These are phyloP conservation scores for Phylloporus scabripes DNA, from an alignment of 768 basidiomycete genomes.

Conservation along the genomic window DNA sequence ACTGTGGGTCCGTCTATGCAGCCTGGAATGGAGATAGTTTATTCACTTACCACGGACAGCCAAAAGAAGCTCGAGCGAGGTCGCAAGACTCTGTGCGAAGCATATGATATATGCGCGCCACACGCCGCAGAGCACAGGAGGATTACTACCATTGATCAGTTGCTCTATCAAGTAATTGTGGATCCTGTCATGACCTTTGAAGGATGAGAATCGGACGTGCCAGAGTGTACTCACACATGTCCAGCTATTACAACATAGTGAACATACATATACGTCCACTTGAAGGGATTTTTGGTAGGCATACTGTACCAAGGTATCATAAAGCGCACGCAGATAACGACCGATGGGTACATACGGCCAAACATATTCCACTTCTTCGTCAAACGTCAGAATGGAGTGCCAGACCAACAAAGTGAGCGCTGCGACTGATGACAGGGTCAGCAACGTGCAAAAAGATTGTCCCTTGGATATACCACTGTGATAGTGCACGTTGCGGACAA, in stretches of 20 bases:
- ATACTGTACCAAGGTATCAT: constrained; percentile 16
- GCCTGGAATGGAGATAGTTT: background rate
- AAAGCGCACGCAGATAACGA: background rate
- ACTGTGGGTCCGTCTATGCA: constrained; percentile 7
- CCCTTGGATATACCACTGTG: constrained; percentile 7
- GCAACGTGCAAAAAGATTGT: background rate
- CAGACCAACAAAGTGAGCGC: constrained; percentile 13
- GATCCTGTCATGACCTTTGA: constrained; percentile 1
- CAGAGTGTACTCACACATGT: constrained; percentile 15
- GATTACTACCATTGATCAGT: constrained; percentile 12
- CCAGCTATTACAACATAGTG: constrained; percentile 20
- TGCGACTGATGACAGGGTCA: constrained; percentile 10
- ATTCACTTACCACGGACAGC: constrained; percentile 12
- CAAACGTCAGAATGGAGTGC: constrained; percentile 9
- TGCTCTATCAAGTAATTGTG: constrained; percentile 11
- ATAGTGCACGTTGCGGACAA: constrained; percentile 8
- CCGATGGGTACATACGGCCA: constrained; percentile 16
- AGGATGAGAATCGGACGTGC: background rate
- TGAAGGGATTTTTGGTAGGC: constrained; percentile 16
- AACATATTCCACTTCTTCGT: constrained; percentile 17
- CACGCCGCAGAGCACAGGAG: background rate
- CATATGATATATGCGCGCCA: constrained; percentile 8
- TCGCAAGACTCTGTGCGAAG: constrained; percentile 7
- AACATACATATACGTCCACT: constrained; percentile 29
- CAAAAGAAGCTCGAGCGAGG: constrained; percentile 14